These are phyloP conservation scores for Areca catechu DNA, from an alignment of 176 grass and related monocot species.

Conservation along the genomic window DNA sequence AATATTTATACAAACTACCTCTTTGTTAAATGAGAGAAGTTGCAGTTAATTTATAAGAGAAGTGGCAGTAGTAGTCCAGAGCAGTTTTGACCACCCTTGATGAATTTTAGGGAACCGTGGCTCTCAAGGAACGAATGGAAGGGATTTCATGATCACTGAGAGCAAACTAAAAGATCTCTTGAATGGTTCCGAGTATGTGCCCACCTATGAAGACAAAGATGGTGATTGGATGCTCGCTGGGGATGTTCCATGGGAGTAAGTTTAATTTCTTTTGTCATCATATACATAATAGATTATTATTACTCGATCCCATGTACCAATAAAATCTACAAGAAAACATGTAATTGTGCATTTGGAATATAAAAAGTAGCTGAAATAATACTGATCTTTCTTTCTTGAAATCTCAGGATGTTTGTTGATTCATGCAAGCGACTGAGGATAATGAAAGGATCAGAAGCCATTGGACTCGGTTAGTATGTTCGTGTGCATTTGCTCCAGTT, in stretches of 20 bases:
- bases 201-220: conserved; percentile 94
- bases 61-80: too few species aligned
- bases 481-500: conserved; percentile 16
- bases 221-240: conserved; percentile 97
- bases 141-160: conserved; percentile 34
- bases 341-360: too few species aligned
- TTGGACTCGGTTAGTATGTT: conserved; percentile 73
- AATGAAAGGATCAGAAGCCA: conserved; percentile 97
- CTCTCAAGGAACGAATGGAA: conserved; percentile 11
- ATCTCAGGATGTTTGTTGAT: conserved; percentile 90
- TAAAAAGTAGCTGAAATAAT: too few species aligned
- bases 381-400: background rate
- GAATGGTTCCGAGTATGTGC: conserved; percentile 68
- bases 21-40: too few species aligned
- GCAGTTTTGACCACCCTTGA: too few species aligned
- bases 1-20: too few species aligned
- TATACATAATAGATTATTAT: too few species aligned
- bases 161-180: conserved; percentile 51
- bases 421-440: conserved; percentile 97
- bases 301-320: too few species aligned
- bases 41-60: too few species aligned
- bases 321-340: too few species aligned
- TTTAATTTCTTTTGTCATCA: conserved; percentile 22
- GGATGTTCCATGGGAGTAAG: conserved; percentile 95
- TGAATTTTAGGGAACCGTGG: conserved; percentile 4